These are phyloP conservation scores for Nakataea oryzae DNA, from an alignment of 2,329 filamentous ascomycete species.

Conservation along the genomic window DNA sequence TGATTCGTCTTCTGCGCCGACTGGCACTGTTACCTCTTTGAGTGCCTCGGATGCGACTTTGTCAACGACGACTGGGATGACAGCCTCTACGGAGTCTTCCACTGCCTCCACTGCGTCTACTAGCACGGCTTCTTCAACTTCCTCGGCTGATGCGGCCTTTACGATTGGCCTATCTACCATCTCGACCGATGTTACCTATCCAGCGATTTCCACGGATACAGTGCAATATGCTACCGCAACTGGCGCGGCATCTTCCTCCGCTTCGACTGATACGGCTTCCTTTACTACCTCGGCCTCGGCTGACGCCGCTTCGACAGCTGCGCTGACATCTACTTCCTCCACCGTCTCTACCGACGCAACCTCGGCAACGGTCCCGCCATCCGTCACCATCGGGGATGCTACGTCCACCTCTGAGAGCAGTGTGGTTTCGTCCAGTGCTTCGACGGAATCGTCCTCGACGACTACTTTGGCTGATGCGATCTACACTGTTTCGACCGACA, in stretches of 20 bases:
- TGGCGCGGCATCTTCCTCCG: not conserved
- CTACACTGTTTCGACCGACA: too few species aligned
- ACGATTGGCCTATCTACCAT: not conserved
- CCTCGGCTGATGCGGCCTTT: not conserved
- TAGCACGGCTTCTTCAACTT: too few species aligned
- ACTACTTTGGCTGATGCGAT: too few species aligned
- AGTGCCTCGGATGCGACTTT: not conserved
- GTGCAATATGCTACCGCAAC: not conserved
- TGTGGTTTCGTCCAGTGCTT: too few species aligned
- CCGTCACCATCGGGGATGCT: too few species aligned
- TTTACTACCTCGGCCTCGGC: not conserved
- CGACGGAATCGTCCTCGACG: too few species aligned
- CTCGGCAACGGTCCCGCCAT: not conserved
- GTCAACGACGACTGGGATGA: not conserved
- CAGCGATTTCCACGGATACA: not conserved
- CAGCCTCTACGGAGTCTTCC: not conserved
- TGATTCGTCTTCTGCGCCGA: not conserved
- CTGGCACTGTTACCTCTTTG: not conserved
- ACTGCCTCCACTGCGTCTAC: not conserved
- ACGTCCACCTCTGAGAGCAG: too few species aligned
- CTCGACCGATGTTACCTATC: not conserved
- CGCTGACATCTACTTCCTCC: too few species aligned
- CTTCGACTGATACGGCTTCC: too few species aligned
- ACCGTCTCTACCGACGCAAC: not conserved
- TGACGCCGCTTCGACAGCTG: not conserved